Percentiles rank a stretch among this genome's conserved stretches.
These are phyloP conservation scores for Cadophora sp. DNA, from an alignment of 2,329 filamentous ascomycete species.

Conservation along the genomic window DNA sequence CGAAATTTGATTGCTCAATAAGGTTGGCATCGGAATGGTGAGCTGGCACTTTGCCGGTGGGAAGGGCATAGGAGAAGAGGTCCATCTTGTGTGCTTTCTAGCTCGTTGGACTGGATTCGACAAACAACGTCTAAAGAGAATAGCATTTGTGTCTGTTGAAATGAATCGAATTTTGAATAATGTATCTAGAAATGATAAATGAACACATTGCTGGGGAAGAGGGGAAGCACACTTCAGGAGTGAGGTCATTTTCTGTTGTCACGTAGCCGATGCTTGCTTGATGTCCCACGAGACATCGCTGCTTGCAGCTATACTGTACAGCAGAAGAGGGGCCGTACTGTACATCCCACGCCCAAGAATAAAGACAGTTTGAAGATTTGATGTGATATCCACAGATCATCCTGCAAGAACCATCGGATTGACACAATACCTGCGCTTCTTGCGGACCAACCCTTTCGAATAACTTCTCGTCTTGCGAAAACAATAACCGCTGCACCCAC, in stretches of 20 bases:
- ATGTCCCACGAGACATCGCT: neutral
- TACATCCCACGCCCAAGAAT: no score
- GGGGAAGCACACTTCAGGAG: neutral
- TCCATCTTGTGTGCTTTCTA: neutral
- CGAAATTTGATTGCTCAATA: neutral
- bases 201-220: neutral
- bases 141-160: no score
- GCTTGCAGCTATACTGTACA: neutral
- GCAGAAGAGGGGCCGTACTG: neutral
- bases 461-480: neutral
- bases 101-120: neutral
- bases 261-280: neutral
- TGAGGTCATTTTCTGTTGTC: neutral
- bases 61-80: neutral
- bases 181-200: neutral
- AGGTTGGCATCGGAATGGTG: neutral
- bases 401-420: neutral
- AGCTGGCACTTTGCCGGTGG: conserved; percentile 8
- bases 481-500: neutral
- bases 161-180: neutral
- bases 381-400: neutral
- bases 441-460: neutral
- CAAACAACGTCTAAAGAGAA: no score
- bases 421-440: neutral
- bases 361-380: neutral